Base-by-base conservation (phyloP, 176 grass and related monocot genomes). In the Juncus effusus region DNA sequence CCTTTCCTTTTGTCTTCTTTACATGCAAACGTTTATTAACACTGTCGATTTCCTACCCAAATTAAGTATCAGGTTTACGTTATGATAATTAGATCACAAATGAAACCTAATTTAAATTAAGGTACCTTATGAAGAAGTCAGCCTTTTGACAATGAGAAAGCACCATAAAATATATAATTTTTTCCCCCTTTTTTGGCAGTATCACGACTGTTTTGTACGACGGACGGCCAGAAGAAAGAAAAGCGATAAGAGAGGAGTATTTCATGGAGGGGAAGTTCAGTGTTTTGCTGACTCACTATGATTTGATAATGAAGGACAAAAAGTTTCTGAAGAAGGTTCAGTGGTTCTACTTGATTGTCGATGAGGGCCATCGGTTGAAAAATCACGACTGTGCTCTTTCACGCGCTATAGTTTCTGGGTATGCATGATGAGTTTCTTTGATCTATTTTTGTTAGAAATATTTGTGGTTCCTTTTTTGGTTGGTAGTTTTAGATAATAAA, bases 271-370 rank as follows among this genome's bases (percentile, higher is more conserved):
- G 79, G 16, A 85, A 93, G 64, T 99, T 90, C 77, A 90, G 83
- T 61, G 94, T 93, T 78, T 82, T 99, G 85, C 81, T 99, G 41
- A 99, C 94, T 1, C 94, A 99, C 79, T 99, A 99, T 82, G 94
- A 99, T 80, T 80, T 99, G 51, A 93, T 99, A 99, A 74, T 99
- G 80, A 99, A 92, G 84, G 94, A 99, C 70, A 93, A 93, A 79
- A 89, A 92, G 74, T 99, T 93, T 68, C 60, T 99, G 54, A 99
- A 85, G 74, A 99, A 99, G 75, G 83, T 93, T 93, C 47, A 93
- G 75, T 99, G 94, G 94, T 76, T 82, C 68, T 99, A 99, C 74
- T 78, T 99, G 81, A 85, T 99, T 80, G 94, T 99, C 72, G 94
- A 99, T 64, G 94, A 99, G 82, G 94, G 88, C 37, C 94, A 99